Percentiles rank a stretch among this genome's conserved stretches.
phyloP scores from a whole-genome alignment of 192 early-diverging fungal species.

The Coemansia furcata region DNA sequence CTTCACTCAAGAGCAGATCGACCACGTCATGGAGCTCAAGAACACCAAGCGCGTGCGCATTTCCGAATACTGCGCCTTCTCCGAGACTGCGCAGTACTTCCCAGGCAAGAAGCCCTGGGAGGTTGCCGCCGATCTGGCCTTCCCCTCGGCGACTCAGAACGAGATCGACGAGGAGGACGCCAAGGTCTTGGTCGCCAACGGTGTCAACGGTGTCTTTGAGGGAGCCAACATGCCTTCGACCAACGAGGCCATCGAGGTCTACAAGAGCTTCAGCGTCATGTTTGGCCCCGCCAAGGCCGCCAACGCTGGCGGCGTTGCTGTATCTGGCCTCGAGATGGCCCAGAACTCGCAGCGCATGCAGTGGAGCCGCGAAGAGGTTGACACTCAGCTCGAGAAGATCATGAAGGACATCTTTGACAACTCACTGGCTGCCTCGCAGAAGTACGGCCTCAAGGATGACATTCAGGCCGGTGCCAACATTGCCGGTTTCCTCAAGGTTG shows the following conservation, averaged over 20 bases:
- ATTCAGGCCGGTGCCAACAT: slow-evolving; percentile 60
- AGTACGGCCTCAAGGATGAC: slow-evolving; percentile 51
- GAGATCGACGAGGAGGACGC: slow-evolving; percentile 58
- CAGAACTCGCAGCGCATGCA: slow-evolving; percentile 59
- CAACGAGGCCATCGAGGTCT: slow-evolving; percentile 57
- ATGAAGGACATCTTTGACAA: slow-evolving; percentile 59
- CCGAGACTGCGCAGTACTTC: slow-evolving; percentile 52
- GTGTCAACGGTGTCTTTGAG: slow-evolving; percentile 54
- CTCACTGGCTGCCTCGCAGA: slow-evolving; percentile 50
- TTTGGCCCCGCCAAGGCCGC: slow-evolving; percentile 58
- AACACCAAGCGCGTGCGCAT: slow-evolving; percentile 54
- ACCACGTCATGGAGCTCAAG: slow-evolving; percentile 57
- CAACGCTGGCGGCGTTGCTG: slow-evolving; percentile 58
- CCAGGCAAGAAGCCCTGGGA: slow-evolving; percentile 57
- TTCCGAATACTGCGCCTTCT: slow-evolving; percentile 53
- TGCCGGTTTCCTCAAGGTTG: slow-evolving; percentile 59
- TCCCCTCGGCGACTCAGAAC: slow-evolving; percentile 59
- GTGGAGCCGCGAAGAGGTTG: slow-evolving; percentile 57
- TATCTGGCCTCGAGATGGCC: slow-evolving; percentile 60
- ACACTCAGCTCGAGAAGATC: slow-evolving; percentile 53
- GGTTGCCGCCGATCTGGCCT: slow-evolving; percentile 53
- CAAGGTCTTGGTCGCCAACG: slow-evolving; percentile 53
- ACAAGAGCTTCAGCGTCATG: slow-evolving; percentile 49
- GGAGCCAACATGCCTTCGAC: slow-evolving; percentile 60
- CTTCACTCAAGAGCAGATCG: slow-evolving; percentile 54